Evolutionary conservation across 2,329 filamentous ascomycete species (phyloP), one percentile per base, ranked within the genome.

Genomic region (Cladophialophora carrionii): DNA sequence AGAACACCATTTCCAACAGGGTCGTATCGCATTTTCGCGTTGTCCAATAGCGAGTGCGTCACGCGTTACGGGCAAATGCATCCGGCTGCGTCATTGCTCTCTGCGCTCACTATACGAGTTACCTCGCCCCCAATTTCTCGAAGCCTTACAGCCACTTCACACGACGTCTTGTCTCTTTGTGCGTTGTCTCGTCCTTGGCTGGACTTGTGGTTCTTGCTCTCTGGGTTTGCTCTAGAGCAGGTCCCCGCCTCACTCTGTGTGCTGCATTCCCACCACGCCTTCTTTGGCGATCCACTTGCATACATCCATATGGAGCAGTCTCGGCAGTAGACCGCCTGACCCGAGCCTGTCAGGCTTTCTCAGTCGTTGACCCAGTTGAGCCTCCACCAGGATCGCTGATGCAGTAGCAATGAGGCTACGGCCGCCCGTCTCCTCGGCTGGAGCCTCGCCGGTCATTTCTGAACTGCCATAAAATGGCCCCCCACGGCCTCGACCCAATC

Each of bases 391-490:
- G 52, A 54, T 32, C 29, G 52, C 52, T 54, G 24, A 22, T 54
- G 52, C 29, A 31, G 48, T 51, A 51, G 48, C 48, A 24, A 51
- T 51, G 48, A 51, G 24, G 52, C 52, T 54, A 29, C 52, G 29
- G 52, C 24, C 26, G 62, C 60, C 56, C 62, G 62, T 48, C 37
- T 34, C 41, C n/a, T 49, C 55, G 65, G 61, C 58, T 54, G 57
- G 53, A 64, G 58, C 61, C 62, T 62, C 49, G 54, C 48, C 32
- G 31, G 53, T 48, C 57, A 43, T 32, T 37, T n/a, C 10, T 32
- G 31, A 56, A 54, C 52, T 26, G 52, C 34, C 54, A 29, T 37
- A 67, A 67, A 54, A 64, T 64, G 65, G 59, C 49, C 9, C 62
- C 58, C 20, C 24, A 57, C 53, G 49, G 53, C 37, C 37, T n/a